Base-by-base conservation (phyloP, 2,329 filamentous ascomycete genomes). In the Colletotrichum coccodes region DNA sequence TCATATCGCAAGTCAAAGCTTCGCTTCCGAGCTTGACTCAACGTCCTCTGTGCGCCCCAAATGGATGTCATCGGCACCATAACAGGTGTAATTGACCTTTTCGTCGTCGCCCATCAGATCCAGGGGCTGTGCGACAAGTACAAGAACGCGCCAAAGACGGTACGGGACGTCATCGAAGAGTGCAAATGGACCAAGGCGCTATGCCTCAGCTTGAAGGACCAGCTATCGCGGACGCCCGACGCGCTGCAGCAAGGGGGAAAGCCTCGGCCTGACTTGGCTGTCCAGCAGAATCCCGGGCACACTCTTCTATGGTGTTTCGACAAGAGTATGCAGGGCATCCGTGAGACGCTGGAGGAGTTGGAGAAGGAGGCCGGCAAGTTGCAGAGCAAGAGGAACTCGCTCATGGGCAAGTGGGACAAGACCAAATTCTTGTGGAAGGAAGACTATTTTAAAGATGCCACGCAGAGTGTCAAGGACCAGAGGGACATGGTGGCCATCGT, bases 361-460 rank as follows among this genome's bases (percentile, higher is more conserved):
- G 34, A 60, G n/a, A 40, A 32, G 30, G 47, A 66, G 54, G 50
- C 47, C 21, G 30, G 26, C 18, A 44, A 47, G 32, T 6, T 68
- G n/a, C 44, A 36, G 26, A 50, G 53, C n/a, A 56, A 46, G 28
- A 62, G 40, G 4, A 26, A 46, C 18, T 54, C 36, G 14, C 36
- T 40, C n/a, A 54, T 57, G 47, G 60, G 60, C 8, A 62, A 44
- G 60, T 62, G 60, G 60, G 60, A 62, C n/a, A 62, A 56, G 60
- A 34, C 60, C 7, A 62, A 62, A 23, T 62, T 62, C 40, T 3
- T 62, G 26, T 62, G 60, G 60, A 62, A 34, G 5, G 46, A 65
- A 16, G 60, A 64, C 11, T 34, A 16, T 1, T 68, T 68, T 3
- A 16, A 56, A 21, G 64, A 67, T 26, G n/a, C 38, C 26, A 6